Evolutionary conservation across 2,329 filamentous ascomycete species (phyloP).

Genomic region (Fusarium sublunatum): DNA sequence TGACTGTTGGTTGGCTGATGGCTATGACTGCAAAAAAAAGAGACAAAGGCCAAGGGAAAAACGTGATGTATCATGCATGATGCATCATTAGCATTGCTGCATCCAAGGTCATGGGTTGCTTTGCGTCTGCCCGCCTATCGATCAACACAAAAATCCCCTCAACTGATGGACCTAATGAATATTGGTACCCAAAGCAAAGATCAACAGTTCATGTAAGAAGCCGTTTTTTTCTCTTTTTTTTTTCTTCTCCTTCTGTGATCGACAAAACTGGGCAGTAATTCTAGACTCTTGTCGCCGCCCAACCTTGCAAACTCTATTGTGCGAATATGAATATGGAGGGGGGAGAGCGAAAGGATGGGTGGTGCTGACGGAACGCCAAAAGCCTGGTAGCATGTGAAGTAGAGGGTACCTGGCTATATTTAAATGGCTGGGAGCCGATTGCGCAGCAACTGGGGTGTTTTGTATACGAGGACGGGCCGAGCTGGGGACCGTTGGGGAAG

Average conservation of each 20-base stretch:
- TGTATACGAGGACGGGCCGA: slow-evolving; percentile 17
- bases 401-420: slow-evolving; percentile 24
- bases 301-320: slow-evolving; percentile 8
- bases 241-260: slow-evolving; percentile 10
- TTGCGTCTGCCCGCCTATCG: slow-evolving; percentile 22
- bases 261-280: slow-evolving; percentile 39
- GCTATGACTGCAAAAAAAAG: background rate
- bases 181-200: slow-evolving; percentile 26
- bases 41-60: slow-evolving; percentile 14
- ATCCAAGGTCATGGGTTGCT: slow-evolving; percentile 34
- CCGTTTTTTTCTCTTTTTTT: no score
- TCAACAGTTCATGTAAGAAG: background rate
- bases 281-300: slow-evolving; percentile 6
- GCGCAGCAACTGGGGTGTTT: slow-evolving; percentile 4
- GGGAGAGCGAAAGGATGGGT: background rate
- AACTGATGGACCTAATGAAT: background rate
- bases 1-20: background rate
- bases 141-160: background rate
- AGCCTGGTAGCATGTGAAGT: slow-evolving; percentile 27
- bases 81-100: slow-evolving; percentile 24
- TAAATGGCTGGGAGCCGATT: slow-evolving; percentile 22
- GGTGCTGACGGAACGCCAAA: slow-evolving; percentile 24
- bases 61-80: slow-evolving; percentile 31
- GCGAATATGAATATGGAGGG: slow-evolving; percentile 6
- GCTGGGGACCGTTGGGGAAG: slow-evolving; percentile 29